Evolutionary conservation across 1,284 basidiomycete genomes (phyloP), one percentile per base, ranked within the genome.

Genomic region (Bjerkandera adusta): DNA sequence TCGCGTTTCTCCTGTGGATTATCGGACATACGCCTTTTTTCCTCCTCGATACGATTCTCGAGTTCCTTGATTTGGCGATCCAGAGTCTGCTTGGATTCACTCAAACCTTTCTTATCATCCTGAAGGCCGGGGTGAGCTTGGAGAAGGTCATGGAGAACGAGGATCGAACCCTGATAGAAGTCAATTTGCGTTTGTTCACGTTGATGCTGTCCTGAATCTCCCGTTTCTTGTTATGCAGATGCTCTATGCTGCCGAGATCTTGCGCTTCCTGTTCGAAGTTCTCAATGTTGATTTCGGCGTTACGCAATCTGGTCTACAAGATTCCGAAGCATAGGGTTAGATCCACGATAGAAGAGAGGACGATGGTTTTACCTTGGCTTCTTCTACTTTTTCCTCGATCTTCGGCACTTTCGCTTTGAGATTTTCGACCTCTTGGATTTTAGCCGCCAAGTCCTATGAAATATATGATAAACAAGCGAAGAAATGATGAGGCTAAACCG

Each of bases 1-100:
- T 85, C 78, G 16, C 77, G 80, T 57, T 81, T 82, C 8, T 69
- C 75, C 53, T 85, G 79, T 2, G 77, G 78, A 52, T 79, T 73
- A 4, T 69, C 68, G 42, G 77, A 79, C 57, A 82, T 66, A 29
- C 80, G 79, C 30, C 34, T 26, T 32, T 45, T n/a, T 20, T 45
- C 48, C 4, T 34, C 33, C 15, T 34, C 13, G 18, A 49, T 36
- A 15, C 36, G 25, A 12, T 26, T 24, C 25, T 36, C n/a, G 18
- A 30, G 29, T 18, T 44, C 36, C 20, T 32, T 38, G 29, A 53
- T 43, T 30, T 43, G n/a, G 4, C 4, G 10, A 15, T 43, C 41
- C 15, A 16, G n/a, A n/a, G n/a, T n/a, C n/a, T 20, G 33, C 20
- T 45, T 18, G 45, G 29, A 5, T n/a, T n/a, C n/a, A n/a, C n/a